phyloP scores from a whole-genome alignment of 2,329 filamentous ascomycete species.

The Epichloe elymi region DNA sequence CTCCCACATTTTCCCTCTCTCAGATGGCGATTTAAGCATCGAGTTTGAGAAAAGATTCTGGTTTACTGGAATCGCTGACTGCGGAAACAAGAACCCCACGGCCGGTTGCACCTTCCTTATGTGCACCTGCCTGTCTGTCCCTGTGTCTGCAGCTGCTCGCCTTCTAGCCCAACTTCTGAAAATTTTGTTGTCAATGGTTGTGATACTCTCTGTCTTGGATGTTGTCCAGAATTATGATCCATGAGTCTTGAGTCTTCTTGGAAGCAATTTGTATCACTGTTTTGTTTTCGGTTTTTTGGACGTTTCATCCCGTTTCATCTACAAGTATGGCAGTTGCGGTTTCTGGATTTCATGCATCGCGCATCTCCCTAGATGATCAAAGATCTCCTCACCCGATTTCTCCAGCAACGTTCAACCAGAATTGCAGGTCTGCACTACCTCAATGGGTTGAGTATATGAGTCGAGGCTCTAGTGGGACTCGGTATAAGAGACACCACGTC shows the following conservation, averaged over 20 bases:
- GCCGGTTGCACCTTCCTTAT: slow-evolving; percentile 1
- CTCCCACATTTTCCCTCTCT: not conserved
- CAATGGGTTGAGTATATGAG: not conserved
- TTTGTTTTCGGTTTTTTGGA: slow-evolving; percentile 24
- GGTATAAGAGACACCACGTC: not conserved
- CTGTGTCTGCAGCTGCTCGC: slow-evolving; percentile 1
- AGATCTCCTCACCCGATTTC: not conserved
- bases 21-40: not conserved
- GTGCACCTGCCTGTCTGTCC: not conserved
- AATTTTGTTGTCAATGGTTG: slow-evolving; percentile 24
- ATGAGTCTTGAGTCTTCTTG: slow-evolving; percentile 20
- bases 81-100: not conserved
- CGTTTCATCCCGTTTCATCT: slow-evolving; percentile 13
- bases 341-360: slow-evolving; percentile 11
- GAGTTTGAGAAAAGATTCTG: not conserved
- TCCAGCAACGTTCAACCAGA: not conserved
- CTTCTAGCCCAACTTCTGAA: slow-evolving; percentile 4
- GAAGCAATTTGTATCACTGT: slow-evolving; percentile 19
- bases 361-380: slow-evolving; percentile 1
- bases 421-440: not conserved
- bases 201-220: slow-evolving; percentile 13
- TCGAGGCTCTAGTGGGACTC: not conserved
- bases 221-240: slow-evolving; percentile 19
- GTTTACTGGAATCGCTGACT: not conserved
- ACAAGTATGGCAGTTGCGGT: slow-evolving; percentile 22